Conservation (phyloP, 208 protist genomes). For the Leishmania tropica region DNA sequence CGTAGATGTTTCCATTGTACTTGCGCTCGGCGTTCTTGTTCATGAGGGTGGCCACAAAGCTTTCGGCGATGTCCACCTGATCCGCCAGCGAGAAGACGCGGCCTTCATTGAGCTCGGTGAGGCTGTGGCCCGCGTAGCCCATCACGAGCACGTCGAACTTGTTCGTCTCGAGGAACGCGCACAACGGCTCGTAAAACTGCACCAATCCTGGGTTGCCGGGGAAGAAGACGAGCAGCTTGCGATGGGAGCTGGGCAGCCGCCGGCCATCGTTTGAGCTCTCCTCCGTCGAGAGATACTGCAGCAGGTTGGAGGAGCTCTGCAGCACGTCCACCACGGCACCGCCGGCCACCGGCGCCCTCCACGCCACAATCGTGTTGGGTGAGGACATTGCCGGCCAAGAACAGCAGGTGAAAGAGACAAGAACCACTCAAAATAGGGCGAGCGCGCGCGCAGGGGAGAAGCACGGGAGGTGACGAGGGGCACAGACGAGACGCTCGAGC, state of each 20-base stretch:
- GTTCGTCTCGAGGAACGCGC: constrained; percentile 21
- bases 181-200: constrained; percentile 69
- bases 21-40: constrained; percentile 17
- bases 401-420: neutral
- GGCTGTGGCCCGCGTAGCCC: constrained; percentile 74
- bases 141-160: constrained; percentile 74
- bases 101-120: constrained; percentile 58
- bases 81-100: constrained; percentile 70
- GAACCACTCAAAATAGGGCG: neutral
- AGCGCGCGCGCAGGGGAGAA: neutral
- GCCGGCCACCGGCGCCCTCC: constrained; percentile 32
- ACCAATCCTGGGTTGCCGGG: constrained; percentile 76
- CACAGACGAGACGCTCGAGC: neutral
- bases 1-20: constrained; percentile 58
- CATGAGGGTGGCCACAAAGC: constrained; percentile 41
- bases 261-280: constrained; percentile 17
- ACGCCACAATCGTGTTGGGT: constrained; percentile 31
- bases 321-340: constrained; percentile 61
- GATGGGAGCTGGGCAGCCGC: constrained; percentile 9
- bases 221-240: constrained; percentile 60
- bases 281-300: constrained; percentile 35
- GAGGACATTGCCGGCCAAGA: constrained; percentile 7
- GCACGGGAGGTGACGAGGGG: neutral
- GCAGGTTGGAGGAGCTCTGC: constrained; percentile 57
- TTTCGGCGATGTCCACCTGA: constrained; percentile 64